These are phyloP conservation scores for Peniophora sp. DNA, from an alignment of 1,284 basidiomycete species.

Conservation along the genomic window DNA sequence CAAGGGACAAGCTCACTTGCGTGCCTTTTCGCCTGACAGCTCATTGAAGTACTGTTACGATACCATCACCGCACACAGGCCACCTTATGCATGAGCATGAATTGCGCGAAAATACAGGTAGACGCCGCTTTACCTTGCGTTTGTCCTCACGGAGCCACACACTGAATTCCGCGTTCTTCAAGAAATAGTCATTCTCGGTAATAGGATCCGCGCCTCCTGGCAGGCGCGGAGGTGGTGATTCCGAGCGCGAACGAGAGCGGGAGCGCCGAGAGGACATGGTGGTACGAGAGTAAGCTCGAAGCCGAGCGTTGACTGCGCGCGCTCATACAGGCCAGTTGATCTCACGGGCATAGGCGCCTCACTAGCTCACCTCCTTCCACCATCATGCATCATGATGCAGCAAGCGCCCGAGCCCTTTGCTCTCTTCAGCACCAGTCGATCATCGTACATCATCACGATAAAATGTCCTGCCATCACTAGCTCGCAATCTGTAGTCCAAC, in stretches of 20 bases:
- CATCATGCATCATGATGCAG: too few relatives aligned
- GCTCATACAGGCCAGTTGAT: too few relatives aligned
- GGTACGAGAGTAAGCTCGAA: constrained; percentile 14
- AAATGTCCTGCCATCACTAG: too few relatives aligned
- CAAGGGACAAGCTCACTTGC: constrained; percentile 43
- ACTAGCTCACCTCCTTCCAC: too few relatives aligned
- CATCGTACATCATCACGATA: too few relatives aligned
- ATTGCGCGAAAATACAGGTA: not conserved
- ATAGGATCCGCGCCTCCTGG: constrained; percentile 50
- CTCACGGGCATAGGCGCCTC: too few relatives aligned
- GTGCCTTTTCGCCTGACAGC: constrained; percentile 62
- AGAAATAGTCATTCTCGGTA: constrained; percentile 69
- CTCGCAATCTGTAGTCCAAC: too few relatives aligned
- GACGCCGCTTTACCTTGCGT: constrained; percentile 41
- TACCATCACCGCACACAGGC: not conserved
- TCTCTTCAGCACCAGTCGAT: too few relatives aligned
- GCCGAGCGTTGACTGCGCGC: not conserved
- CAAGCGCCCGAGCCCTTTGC: too few relatives aligned
- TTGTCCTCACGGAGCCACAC: constrained; percentile 75
- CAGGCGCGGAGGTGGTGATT: constrained; percentile 38
- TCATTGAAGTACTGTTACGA: constrained; percentile 63
- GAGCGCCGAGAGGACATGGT: constrained; percentile 10
- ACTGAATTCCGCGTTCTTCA: constrained; percentile 70
- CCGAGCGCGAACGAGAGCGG: constrained; percentile 25
- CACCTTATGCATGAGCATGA: not conserved